phyloP scores from a whole-genome alignment of 106 monocot species.

The Dendrobium huoshanense region DNA sequence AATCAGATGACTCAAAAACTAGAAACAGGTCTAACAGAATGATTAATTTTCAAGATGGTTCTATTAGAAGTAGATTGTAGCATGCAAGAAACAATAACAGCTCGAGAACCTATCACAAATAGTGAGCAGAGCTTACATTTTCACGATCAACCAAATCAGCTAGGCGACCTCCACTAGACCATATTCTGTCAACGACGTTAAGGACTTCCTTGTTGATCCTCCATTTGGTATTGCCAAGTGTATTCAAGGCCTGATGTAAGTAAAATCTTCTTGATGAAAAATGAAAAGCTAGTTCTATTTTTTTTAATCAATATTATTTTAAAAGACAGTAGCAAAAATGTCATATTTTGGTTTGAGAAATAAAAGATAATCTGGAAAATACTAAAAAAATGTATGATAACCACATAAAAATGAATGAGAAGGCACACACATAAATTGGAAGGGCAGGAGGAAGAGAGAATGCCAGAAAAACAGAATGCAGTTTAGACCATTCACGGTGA shows the following conservation, averaged over 20 bases:
- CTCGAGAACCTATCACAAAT: neutral
- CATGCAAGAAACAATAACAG: neutral
- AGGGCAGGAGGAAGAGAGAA: neutral
- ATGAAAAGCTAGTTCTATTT: neutral
- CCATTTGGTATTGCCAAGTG: slow-evolving; percentile 84
- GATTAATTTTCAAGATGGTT: neutral
- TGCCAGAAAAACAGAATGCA: neutral
- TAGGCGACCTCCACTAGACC: slow-evolving; percentile 82
- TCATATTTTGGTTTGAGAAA: neutral
- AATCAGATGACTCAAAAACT: neutral
- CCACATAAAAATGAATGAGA: neutral
- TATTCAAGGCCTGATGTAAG: slow-evolving; percentile 56
- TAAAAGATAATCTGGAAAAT: neutral
- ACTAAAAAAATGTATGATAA: neutral
- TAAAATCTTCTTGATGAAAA: neutral
- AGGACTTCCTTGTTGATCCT: slow-evolving; percentile 82
- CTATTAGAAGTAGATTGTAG: neutral
- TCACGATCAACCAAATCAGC: slow-evolving; percentile 78
- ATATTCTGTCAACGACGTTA: slow-evolving; percentile 75
- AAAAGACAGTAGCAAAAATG: neutral
- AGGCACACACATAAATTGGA: neutral
- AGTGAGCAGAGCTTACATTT: slow-evolving; percentile 51
- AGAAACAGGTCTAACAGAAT: neutral
- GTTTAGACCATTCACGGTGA: neutral
- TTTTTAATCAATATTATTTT: neutral